These are phyloP conservation scores for Lanmaoa pseudosensibilis DNA, from an alignment of 768 basidiomycete species.

Conservation along the genomic window DNA sequence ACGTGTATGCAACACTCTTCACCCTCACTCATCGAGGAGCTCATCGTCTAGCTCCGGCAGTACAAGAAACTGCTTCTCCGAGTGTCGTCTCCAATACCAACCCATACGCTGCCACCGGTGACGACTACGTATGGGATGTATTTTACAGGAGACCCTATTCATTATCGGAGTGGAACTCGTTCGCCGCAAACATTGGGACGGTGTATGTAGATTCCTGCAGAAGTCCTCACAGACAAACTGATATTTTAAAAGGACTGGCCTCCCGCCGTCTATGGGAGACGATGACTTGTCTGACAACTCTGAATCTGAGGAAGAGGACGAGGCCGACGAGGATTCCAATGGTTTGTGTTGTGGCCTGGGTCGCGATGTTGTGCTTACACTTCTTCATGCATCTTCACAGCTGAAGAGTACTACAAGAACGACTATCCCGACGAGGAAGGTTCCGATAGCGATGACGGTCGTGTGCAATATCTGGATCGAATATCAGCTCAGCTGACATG, in stretches of 20 bases:
- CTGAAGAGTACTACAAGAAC: slow-evolving; percentile 82
- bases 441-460: slow-evolving; percentile 42
- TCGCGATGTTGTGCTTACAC: neutral
- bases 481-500: neutral
- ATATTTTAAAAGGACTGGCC: slow-evolving; percentile 51
- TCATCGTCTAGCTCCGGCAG: slow-evolving; percentile 15
- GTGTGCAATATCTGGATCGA: slow-evolving; percentile 20
- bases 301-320: slow-evolving; percentile 67
- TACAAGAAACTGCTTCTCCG: slow-evolving; percentile 26
- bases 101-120: slow-evolving; percentile 15
- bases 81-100: neutral
- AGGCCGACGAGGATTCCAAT: slow-evolving; percentile 84
- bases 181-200: slow-evolving; percentile 57
- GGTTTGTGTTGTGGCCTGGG: slow-evolving; percentile 40
- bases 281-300: slow-evolving; percentile 57
- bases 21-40: neutral
- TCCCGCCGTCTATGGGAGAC: slow-evolving; percentile 58
- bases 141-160: slow-evolving; percentile 72
- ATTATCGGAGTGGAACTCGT: slow-evolving; percentile 58
- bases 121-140: slow-evolving; percentile 83
- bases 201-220: slow-evolving; percentile 45
- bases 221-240: neutral
- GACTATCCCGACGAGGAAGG: slow-evolving; percentile 79
- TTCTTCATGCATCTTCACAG: slow-evolving; percentile 35
- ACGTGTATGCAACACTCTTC: slow-evolving; percentile 43